Base-by-base conservation (phyloP, 1,284 basidiomycete genomes). In the Xerocomus nothofagi region DNA sequence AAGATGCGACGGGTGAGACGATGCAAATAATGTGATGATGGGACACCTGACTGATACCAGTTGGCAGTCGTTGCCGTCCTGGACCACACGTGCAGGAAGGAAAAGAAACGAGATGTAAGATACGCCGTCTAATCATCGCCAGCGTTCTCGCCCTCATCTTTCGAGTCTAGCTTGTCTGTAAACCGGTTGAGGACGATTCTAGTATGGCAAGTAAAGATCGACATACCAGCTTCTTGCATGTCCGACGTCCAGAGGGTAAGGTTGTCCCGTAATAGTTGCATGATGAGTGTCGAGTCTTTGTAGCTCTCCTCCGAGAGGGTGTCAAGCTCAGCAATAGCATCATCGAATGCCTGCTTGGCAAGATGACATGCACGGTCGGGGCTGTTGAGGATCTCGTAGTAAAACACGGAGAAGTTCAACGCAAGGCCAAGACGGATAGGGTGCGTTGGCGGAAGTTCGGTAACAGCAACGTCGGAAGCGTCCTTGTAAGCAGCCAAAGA, bases 321-420 rank as follows among this genome's bases (percentile, higher is more conserved):
- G 81, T 99, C 96, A 69, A 99, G 93, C 80, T 99, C 96, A 62
- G 96, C 96, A 71, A 99, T 99, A 48, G 97, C 97, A 74, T 99
- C 97, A 66, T 99, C 96, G 71, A 99, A 99, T 18, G 96, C 96
- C 78, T 98, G 95, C 83, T 99, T 99, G 72, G 96, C 96, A 63
- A 98, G 91, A 73, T 98, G 95, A 81, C 96, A 99, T 54, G 96
- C 96, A 73, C 94, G 93, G 77, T 98, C 96, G 65, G 96, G 96
- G 71, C 88, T 92, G 87, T 99, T 99, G 74, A 99, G 88, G 74
- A 99, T 98, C 78, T 99, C 97, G 80, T 98, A 99, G 87, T 99
- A 99, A 84, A 99, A 99, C 53, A 99, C 96, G 56, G 94, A 98
- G 85, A 99, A 99, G 87, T 99, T 99, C 69, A 99, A 83, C 43